Percentiles rank a stretch among this genome's conserved stretches.
phyloP scores from a whole-genome alignment of 83 land plant species.

The Picea abies region DNA sequence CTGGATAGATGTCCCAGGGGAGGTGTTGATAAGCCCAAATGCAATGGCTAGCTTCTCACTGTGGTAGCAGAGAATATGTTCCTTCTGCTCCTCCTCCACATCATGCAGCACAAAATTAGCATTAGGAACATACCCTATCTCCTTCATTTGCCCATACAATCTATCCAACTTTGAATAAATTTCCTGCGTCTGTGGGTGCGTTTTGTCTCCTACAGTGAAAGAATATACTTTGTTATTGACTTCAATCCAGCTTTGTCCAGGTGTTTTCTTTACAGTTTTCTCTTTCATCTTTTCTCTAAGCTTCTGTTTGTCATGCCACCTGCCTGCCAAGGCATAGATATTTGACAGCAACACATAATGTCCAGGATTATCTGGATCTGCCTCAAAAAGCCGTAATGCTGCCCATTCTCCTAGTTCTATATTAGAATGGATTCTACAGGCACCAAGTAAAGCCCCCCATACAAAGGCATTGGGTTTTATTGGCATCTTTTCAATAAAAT shows the following conservation, averaged over 20 bases:
- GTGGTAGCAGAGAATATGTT: constrained; percentile 25
- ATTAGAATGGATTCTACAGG: constrained; percentile 59
- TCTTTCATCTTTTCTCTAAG: constrained; percentile 53
- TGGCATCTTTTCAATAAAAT: constrained; percentile 40
- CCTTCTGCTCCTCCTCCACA: constrained; percentile 29
- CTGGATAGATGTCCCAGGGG: constrained; percentile 27
- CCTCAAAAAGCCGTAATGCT: constrained; percentile 49
- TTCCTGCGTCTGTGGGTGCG: constrained; percentile 23
- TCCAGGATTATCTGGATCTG: constrained; percentile 50
- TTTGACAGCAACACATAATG: constrained; percentile 41
- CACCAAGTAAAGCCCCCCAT: constrained; percentile 66
- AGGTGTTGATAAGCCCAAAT: constrained; percentile 51
- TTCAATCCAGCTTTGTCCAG: constrained; percentile 60
- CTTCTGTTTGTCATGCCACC: constrained; percentile 45
- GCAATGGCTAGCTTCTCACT: constrained; percentile 69
- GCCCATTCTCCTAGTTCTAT: constrained; percentile 47
- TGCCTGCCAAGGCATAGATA: constrained; percentile 47
- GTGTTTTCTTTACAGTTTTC: constrained; percentile 27
- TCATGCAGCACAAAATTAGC: constrained; percentile 22
- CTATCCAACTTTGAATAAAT: constrained; percentile 34
- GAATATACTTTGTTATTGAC: constrained; percentile 40
- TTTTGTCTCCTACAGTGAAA: constrained; percentile 34
- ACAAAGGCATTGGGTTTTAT: constrained; percentile 48
- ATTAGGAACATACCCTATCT: constrained; percentile 34
- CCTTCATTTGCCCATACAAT: constrained; percentile 35